Base-by-base conservation (phyloP, 1,284 basidiomycete species). In the Ceratobasidium sp. region DNA sequence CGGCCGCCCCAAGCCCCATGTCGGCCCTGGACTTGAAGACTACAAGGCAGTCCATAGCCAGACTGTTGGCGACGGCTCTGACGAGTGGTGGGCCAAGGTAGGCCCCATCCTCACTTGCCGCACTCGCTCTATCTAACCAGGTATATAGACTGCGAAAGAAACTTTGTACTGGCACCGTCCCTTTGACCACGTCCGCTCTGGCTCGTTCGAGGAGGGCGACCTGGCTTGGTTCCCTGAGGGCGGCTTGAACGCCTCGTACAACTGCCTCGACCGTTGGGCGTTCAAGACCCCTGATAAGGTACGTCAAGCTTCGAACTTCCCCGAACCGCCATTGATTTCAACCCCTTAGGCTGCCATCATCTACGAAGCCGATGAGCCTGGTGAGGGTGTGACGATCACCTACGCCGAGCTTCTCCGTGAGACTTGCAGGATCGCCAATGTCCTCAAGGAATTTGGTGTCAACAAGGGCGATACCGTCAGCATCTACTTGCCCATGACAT, bases 331-430 rank as follows among this genome's bases (percentile, higher is more conserved):
- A 61, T 41, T 61, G n/a, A 52, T 32, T n/a, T 73, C 1, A 28
- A 8, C 50, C 14, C 88, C 35, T 62, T 73, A 84, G 92, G 89
- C 91, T 28, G 97, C 97, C 58, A 98, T 99, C 84, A 97, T 99
- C 83, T 99, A 97, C 85, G 97, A 99, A 82, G 96, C 95, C 2
- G 98, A 99, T 79, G 97, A 98, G 82, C 94, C 96, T 0, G 89
- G 87, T 72, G 87, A 95, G 75, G 92, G 94, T 72, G 82, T 88
- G 75, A 86, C 91, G 74, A 87, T 98, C 80, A 86, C 90, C 50
- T 98, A 94, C 81, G 85, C 87, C 21, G 89, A 98, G 82, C 92
- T 99, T 74, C 88, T 98, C 73, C 90, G 89, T 76, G 94, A 98
- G 81, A 95, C 98, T 52, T 97, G 89, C 84, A 85, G 88, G 73